Evolutionary conservation across 345 rosid genomes (phyloP), one percentile per base, ranked within the genome.

Genomic region (Eucalyptus rudis): DNA sequence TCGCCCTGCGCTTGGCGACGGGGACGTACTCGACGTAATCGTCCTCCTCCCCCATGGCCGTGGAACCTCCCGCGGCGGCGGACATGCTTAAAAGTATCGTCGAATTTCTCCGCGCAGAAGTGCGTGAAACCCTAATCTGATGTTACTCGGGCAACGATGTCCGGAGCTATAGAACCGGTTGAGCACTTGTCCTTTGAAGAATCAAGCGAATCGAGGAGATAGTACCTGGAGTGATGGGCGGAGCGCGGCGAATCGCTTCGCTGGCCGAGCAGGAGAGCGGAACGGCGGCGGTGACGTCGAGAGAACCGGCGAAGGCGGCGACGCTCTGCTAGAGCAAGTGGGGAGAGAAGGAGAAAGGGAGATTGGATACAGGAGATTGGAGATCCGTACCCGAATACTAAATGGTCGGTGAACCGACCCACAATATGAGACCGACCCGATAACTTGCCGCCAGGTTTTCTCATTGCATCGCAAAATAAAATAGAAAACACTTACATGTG

Each of bases 11-110:
- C 92, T 96, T 95, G 4, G 95, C 96, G 66, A 95, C 97, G 6
- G 99, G 97, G 44, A 96, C 94, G 80, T 95, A 97, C 92, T 97
- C 99, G 88, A 91, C 96, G 86, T 94, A 97, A 81, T 91, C 95
- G 89, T 95, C 98, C 4, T 94, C 99, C 8, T 91, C 99, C 91
- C 93, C 99, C 99, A 95, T 94, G 68, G 25, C 90, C 85, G 91
- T 24, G 66, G 59, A 85, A 85, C 13, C 56, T 49, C 56, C 86
- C 27, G 29, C 47, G 27, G 47, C 47, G 84, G 44, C 43, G 47
- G 84, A 76, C 29, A 40, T 76, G 29, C 84, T 43, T 40, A 40
- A 85, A 47, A 29, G 56, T 29, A 29, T 4, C n/a, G 33, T 45
- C 58, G 56, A 85, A 13, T 13, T 27, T 25, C 56, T 50, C 56